These are phyloP conservation scores for Buxus sempervirens DNA, from an alignment of 164 flowering plant genomes.

Conservation along the genomic window DNA sequence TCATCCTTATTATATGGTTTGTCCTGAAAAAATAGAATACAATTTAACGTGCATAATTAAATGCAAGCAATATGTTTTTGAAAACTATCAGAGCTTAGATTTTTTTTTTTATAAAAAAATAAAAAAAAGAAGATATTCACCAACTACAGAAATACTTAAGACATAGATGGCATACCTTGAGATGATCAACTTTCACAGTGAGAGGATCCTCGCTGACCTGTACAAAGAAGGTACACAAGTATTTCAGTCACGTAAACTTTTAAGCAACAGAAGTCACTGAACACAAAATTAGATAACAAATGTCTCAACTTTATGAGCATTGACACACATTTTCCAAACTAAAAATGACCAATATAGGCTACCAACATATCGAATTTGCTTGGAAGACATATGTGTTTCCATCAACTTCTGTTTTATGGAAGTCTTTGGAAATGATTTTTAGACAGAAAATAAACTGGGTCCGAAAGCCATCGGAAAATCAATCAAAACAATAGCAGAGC, in stretches of 20 bases:
- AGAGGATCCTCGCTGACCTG: constrained; percentile 95
- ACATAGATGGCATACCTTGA: constrained; percentile 52
- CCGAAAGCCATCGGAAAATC: neutral
- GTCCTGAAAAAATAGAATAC: constrained; percentile 52
- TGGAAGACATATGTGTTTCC: neutral
- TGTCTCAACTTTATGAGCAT: neutral
- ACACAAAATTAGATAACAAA: neutral
- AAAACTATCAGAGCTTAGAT: neutral
- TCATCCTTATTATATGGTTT: constrained; percentile 83
- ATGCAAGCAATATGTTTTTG: neutral
- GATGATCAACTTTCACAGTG: constrained; percentile 97
- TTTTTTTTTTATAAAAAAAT: no score
- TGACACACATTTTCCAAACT: neutral
- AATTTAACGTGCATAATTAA: constrained; percentile 1
- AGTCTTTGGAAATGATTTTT: neutral
- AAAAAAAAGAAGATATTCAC: constrained; percentile 1
- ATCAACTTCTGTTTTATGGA: neutral
- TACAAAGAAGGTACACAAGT: constrained; percentile 12
- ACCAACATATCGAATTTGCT: neutral
- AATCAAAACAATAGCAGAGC: neutral
- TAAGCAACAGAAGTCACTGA: neutral
- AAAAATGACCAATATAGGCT: neutral
- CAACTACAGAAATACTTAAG: neutral
- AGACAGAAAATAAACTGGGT: neutral
- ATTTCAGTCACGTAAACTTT: neutral